Percentiles rank a stretch among this genome's conserved stretches.
Conservation (phyloP, 768 basidiomycete genomes). For the Tylopilus plumbeoviolaceoides region DNA sequence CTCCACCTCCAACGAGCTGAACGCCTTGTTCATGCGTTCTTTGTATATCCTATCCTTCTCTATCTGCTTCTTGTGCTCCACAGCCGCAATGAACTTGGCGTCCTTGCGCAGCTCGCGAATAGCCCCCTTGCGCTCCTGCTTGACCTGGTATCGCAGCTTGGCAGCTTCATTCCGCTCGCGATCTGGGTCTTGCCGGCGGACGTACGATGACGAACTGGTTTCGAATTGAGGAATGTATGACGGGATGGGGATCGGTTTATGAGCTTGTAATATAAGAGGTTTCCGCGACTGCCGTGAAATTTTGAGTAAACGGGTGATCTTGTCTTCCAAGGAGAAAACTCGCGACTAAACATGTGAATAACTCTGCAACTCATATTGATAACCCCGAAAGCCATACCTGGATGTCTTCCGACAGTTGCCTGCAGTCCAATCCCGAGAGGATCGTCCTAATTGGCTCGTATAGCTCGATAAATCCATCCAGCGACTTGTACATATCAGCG, state of each 20-base stretch:
- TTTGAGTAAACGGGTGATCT: slow-evolving; percentile 59
- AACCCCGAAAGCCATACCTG: slow-evolving; percentile 41
- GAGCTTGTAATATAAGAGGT: slow-evolving; percentile 82
- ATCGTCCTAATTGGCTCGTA: slow-evolving; percentile 64
- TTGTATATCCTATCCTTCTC: slow-evolving; percentile 83
- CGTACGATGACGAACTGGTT: slow-evolving; percentile 63
- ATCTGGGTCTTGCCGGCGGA: slow-evolving; percentile 85
- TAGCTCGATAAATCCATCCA: slow-evolving; percentile 83
- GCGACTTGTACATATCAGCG: slow-evolving; percentile 70
- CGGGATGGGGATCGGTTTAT: slow-evolving; percentile 95
- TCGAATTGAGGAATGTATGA: slow-evolving; percentile 95
- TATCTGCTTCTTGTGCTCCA: slow-evolving; percentile 77
- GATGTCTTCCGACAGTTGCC: slow-evolving; percentile 45
- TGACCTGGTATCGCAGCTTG: slow-evolving; percentile 85
- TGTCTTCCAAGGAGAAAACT: slow-evolving; percentile 43
- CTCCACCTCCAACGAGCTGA: slow-evolving; percentile 75
- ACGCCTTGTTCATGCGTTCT: slow-evolving; percentile 79
- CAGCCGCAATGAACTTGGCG: slow-evolving; percentile 84
- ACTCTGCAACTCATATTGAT: background rate
- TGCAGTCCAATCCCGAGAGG: slow-evolving; percentile 48
- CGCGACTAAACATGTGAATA: slow-evolving; percentile 39
- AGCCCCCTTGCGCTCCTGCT: slow-evolving; percentile 95
- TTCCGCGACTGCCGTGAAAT: slow-evolving; percentile 69
- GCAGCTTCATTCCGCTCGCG: slow-evolving; percentile 81
- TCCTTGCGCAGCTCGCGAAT: slow-evolving; percentile 96